Percentiles rank a stretch among this genome's conserved stretches.
phyloP scores from a whole-genome alignment of 805 yeast species.

The Saccharomyces jurei region DNA sequence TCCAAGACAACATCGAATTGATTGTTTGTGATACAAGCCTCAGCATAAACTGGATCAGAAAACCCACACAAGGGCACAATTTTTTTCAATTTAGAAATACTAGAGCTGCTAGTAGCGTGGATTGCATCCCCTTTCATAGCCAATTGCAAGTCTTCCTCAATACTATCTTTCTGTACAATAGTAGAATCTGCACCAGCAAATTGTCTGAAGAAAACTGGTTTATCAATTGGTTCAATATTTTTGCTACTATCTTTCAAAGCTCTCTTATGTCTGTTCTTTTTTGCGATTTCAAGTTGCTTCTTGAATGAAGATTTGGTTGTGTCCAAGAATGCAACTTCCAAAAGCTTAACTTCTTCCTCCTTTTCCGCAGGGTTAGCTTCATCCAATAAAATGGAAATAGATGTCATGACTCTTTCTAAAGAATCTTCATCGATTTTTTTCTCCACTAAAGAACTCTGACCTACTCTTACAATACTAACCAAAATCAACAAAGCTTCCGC shows the following conservation, averaged over 20 bases:
- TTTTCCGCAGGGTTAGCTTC: slow-evolving; percentile 49
- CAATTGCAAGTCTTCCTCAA: slow-evolving; percentile 51
- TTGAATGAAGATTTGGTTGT: slow-evolving; percentile 83
- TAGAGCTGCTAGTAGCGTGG: slow-evolving; percentile 45
- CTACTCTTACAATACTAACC: slow-evolving; percentile 86
- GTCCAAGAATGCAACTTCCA: slow-evolving; percentile 68
- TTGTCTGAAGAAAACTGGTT: slow-evolving; percentile 70
- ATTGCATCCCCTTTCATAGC: slow-evolving; percentile 38
- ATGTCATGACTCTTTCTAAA: slow-evolving; percentile 85
- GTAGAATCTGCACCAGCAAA: slow-evolving; percentile 43
- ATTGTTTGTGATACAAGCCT: slow-evolving; percentile 91
- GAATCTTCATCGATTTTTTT: slow-evolving; percentile 92
- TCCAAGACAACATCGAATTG: slow-evolving; percentile 94
- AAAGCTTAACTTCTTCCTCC: slow-evolving; percentile 32
- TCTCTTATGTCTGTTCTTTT: slow-evolving; percentile 46
- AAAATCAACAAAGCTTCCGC: slow-evolving; percentile 92
- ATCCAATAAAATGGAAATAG: slow-evolving; percentile 58
- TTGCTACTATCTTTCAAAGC: slow-evolving; percentile 51
- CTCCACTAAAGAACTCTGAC: slow-evolving; percentile 60
- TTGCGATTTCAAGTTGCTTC: slow-evolving; percentile 55
- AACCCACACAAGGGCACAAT: slow-evolving; percentile 95
- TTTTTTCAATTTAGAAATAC: slow-evolving; percentile 74
- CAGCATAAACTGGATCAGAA: slow-evolving; percentile 96
- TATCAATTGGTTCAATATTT: slow-evolving; percentile 71
- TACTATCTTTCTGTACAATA: slow-evolving; percentile 34